Evolutionary conservation across 371 early-diverging fungal species (phyloP).

Genomic region (Caulochytrium protostelioides): DNA sequence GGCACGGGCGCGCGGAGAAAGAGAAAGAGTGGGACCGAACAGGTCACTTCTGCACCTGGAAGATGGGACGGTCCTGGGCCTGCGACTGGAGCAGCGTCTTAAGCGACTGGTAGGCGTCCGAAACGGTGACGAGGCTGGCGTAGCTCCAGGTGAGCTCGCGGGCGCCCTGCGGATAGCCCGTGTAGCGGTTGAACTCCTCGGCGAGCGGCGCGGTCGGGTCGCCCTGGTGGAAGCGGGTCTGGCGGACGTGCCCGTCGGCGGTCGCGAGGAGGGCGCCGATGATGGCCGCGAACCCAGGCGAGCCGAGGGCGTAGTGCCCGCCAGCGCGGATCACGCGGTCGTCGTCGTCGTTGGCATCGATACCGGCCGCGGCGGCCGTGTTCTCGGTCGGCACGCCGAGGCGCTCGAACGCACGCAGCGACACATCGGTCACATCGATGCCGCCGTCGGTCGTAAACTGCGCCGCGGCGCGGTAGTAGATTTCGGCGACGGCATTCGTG

Average conservation of each 20-base stretch:
- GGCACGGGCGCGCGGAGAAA: too few species aligned
- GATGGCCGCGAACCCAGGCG: conserved; percentile 7
- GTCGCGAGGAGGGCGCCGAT: conserved; percentile 8
- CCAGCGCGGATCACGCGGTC: conserved; percentile 2
- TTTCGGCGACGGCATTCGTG: conserved; percentile 39
- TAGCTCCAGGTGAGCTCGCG: conserved; percentile 54
- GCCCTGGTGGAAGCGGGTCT: conserved; percentile 29
- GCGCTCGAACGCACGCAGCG: background rate
- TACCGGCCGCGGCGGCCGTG: background rate
- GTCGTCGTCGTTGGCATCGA: background rate
- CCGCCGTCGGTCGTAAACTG: background rate
- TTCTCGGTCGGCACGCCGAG: background rate
- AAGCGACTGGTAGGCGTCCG: too few species aligned
- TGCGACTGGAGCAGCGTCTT: too few species aligned
- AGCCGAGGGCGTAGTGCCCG: conserved; percentile 1
- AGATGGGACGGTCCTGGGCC: too few species aligned
- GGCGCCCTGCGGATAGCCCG: conserved; percentile 42
- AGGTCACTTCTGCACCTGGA: too few species aligned
- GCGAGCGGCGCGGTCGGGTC: conserved; percentile 24
- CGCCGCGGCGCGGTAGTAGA: conserved; percentile 25
- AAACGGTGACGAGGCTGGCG: conserved; percentile 34
- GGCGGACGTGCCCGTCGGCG: conserved; percentile 35
- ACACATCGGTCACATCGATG: background rate
- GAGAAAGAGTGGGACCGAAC: too few species aligned
- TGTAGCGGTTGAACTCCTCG: conserved; percentile 40